phyloP scores from a whole-genome alignment of 805 yeast species.

The Dipodascopsis uninucleata region DNA sequence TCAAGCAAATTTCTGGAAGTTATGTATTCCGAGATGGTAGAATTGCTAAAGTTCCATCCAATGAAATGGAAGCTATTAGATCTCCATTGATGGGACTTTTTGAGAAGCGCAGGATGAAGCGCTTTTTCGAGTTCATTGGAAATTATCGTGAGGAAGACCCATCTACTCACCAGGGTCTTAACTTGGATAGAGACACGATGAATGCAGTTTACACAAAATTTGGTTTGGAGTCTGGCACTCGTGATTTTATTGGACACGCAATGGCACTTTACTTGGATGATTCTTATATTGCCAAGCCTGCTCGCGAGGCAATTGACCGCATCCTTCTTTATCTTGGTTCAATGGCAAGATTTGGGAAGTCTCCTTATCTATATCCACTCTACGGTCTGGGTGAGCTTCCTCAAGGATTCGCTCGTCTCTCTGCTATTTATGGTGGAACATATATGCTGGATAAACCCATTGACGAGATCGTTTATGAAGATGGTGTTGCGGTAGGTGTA shows the following conservation, averaged over 20 bases:
- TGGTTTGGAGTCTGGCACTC: constrained; percentile 88
- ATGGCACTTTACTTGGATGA: constrained; percentile 97
- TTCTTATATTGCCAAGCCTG: constrained; percentile 81
- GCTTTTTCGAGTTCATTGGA: constrained; percentile 82
- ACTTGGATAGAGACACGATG: constrained; percentile 85
- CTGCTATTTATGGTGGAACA: constrained; percentile 97
- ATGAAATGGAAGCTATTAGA: constrained; percentile 82
- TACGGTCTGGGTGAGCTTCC: constrained; percentile 97
- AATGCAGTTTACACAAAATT: constrained; percentile 83
- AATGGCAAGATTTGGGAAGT: constrained; percentile 91
- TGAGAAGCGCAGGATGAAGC: constrained; percentile 93
- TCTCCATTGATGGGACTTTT: constrained; percentile 93
- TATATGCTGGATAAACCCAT: constrained; percentile 97
- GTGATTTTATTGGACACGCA: constrained; percentile 96
- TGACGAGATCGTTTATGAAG: constrained; percentile 77
- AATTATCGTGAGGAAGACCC: constrained; percentile 73
- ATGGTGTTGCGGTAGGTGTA: constrained; percentile 77
- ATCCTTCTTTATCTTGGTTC: constrained; percentile 80
- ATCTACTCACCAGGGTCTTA: constrained; percentile 73
- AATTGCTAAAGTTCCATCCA: constrained; percentile 92
- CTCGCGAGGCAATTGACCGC: constrained; percentile 86
- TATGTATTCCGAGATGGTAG: constrained; percentile 87
- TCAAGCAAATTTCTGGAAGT: constrained; percentile 94
- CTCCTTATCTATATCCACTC: constrained; percentile 92
- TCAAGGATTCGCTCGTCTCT: constrained; percentile 96